These are phyloP conservation scores for Apiotrichum porosum DNA, from an alignment of 1,284 basidiomycete species.

Conservation along the genomic window DNA sequence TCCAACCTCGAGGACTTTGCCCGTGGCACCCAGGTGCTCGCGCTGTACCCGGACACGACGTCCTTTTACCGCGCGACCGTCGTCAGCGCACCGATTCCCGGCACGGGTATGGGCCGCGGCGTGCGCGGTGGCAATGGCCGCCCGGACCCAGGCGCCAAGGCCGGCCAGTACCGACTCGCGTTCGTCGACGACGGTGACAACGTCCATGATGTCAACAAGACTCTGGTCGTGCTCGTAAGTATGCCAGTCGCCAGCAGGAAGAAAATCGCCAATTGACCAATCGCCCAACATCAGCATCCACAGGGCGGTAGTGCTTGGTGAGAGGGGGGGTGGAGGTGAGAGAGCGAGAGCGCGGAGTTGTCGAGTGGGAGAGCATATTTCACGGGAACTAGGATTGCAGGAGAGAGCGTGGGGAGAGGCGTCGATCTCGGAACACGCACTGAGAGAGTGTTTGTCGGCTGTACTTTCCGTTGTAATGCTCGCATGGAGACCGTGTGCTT, in stretches of 20 bases:
- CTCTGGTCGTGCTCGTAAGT: constrained; percentile 43
- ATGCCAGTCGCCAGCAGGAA: neutral
- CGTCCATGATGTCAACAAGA: constrained; percentile 35
- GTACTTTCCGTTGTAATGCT: no score
- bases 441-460: no score
- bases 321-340: no score
- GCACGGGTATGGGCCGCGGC: constrained; percentile 29
- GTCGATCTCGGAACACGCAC: no score
- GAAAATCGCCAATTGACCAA: neutral
- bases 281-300: no score
- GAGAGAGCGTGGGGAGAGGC: no score
- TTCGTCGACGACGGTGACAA: constrained; percentile 47
- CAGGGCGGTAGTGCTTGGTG: no score
- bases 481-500: no score
- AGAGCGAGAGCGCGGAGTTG: no score
- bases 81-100: constrained; percentile 32
- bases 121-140: constrained; percentile 16
- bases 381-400: no score
- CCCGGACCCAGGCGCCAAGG: constrained; percentile 26
- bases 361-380: no score
- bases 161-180: constrained; percentile 34
- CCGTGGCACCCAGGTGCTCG: constrained; percentile 47
- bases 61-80: constrained; percentile 52
- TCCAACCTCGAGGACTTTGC: constrained; percentile 44
- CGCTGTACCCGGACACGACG: constrained; percentile 53